Base-by-base conservation (phyloP, 1,284 basidiomycete species). In the Trametes sp. region DNA sequence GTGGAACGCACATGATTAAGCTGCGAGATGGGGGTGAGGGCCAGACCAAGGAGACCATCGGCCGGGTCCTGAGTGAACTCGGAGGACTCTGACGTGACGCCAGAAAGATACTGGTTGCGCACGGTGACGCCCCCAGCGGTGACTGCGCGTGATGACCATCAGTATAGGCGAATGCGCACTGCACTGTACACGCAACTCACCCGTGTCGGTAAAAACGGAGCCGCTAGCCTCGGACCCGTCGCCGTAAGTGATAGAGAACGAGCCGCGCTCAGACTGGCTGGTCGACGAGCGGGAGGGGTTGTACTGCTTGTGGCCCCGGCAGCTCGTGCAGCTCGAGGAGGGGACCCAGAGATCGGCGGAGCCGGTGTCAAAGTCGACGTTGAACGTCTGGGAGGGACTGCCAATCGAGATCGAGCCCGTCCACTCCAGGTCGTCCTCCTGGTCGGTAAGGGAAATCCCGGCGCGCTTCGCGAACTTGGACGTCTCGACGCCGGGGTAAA, bases 141-240 rank as follows among this genome's bases (percentile, higher is more conserved):
- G 14, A 57, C 45, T 46, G n/a, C 10, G 45, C 7, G 24, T 2
- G 14, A 14, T 26, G 14, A n/a, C n/a, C 38, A 19, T 46, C 5
- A 46, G 45, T n/a, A 16, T 4, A 6, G 9, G n/a, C 38, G 16
- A 5, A 26, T 13, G 14, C 24, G 45, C 24, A 16, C 6, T 24
- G 7, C 4, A 14, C 13, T 6, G 14, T 21, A 10, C 4, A 26
- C 14, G 11, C 3, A 9, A 21, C 48, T 49, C 10, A 49, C 48
- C 51, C 48, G 74, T 80, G 68, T 90, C 88, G 5, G 74, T 75
- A 73, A 82, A 88, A 26, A 83, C 75, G 28, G 76, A 73, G 41
- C 87, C 87, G 11, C 69, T 66, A 10, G 83, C 84, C 19, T 75
- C 77, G 14, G 82, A 83, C 21, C 84, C 83, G 69, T 87, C 85